Percentiles rank a stretch among this genome's conserved stretches.
Conservation (phyloP, 2,329 filamentous ascomycete species). For the Shiraia bambusicola region DNA sequence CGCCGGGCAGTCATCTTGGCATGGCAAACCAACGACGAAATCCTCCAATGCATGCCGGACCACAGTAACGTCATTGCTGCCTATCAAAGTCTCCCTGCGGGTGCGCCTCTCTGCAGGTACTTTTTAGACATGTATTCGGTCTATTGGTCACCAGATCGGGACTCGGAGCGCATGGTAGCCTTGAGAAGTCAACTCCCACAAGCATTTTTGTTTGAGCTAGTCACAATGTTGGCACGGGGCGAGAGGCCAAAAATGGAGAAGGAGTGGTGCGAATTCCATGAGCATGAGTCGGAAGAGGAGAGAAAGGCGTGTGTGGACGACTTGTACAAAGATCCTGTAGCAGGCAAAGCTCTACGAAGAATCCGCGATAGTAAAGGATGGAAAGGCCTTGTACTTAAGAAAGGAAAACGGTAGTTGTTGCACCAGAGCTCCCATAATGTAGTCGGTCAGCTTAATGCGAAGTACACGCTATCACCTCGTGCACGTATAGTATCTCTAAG, state of each 20-base stretch:
- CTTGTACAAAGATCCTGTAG: conserved; percentile 31
- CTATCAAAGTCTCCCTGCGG: conserved; percentile 33
- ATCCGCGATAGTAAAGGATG: conserved; percentile 41
- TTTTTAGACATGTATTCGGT: conserved; percentile 42
- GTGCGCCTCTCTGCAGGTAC: conserved; percentile 36
- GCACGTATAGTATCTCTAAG: no score
- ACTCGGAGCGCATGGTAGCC: conserved; percentile 33
- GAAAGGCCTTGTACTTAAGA: conserved; percentile 41
- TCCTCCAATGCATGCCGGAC: conserved; percentile 40
- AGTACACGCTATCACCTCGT: no score
- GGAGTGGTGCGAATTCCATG: conserved; percentile 42
- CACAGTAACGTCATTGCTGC: conserved; percentile 42
- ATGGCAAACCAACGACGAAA: conserved; percentile 42
- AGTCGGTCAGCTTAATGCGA: no score
- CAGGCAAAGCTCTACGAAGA: conserved; percentile 33
- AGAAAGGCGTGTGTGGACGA: conserved; percentile 38
- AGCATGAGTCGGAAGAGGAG: conserved; percentile 37
- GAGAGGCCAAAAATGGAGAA: conserved; percentile 40
- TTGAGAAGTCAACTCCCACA: conserved; percentile 38
- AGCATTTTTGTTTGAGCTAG: conserved; percentile 39
- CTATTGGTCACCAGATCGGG: conserved; percentile 40
- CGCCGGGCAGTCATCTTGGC: conserved; percentile 36
- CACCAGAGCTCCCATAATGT: no score
- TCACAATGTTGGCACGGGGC: conserved; percentile 34
- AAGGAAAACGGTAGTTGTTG: conserved; percentile 40